Percentiles rank a stretch among this genome's conserved stretches.
These are phyloP conservation scores for Groenewaldozyma sp. DNA, from an alignment of 1,139 yeast species.

Conservation along the genomic window DNA sequence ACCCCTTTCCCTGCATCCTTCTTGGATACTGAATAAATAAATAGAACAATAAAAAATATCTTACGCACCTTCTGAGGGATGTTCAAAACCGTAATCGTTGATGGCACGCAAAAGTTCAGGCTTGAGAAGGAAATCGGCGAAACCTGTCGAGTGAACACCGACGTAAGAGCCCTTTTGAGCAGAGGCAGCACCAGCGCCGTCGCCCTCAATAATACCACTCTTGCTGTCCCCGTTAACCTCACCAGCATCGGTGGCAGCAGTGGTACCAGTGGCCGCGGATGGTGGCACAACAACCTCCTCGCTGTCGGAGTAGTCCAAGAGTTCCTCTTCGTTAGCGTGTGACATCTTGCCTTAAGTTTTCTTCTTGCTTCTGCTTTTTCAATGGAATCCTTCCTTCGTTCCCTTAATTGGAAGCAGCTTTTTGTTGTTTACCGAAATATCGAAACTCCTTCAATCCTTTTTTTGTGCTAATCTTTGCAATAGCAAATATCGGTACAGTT, in stretches of 20 bases:
- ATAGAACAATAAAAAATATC: background rate
- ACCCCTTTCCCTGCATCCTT: too few relatives aligned
- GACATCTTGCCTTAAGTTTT: slow-evolving; percentile 33
- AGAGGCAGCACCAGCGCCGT: slow-evolving; percentile 21
- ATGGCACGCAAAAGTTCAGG: slow-evolving; percentile 96
- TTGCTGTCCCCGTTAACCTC: slow-evolving; percentile 11
- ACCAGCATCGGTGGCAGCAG: slow-evolving; percentile 18
- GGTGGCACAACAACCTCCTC: slow-evolving; percentile 84
- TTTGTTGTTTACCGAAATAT: too few relatives aligned
- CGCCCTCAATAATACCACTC: slow-evolving; percentile 20
- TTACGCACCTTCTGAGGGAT: slow-evolving; percentile 94
- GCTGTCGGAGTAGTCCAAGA: slow-evolving; percentile 95
- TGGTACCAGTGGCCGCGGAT: slow-evolving; percentile 40
- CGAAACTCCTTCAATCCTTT: too few relatives aligned
- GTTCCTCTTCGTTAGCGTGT: slow-evolving; percentile 98
- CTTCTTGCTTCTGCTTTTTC: too few relatives aligned
- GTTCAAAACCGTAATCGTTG: slow-evolving; percentile 99
- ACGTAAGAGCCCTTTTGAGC: slow-evolving; percentile 90
- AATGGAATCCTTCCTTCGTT: too few relatives aligned
- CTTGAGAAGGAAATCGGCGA: slow-evolving; percentile 92
- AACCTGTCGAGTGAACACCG: slow-evolving; percentile 97
- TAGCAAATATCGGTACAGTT: too few relatives aligned
- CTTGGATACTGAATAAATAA: too few relatives aligned
- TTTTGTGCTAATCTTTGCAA: too few relatives aligned
- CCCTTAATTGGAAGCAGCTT: too few relatives aligned